Conservation (phyloP, 306 rosid genomes). For the Prinsepia uniflora region DNA sequence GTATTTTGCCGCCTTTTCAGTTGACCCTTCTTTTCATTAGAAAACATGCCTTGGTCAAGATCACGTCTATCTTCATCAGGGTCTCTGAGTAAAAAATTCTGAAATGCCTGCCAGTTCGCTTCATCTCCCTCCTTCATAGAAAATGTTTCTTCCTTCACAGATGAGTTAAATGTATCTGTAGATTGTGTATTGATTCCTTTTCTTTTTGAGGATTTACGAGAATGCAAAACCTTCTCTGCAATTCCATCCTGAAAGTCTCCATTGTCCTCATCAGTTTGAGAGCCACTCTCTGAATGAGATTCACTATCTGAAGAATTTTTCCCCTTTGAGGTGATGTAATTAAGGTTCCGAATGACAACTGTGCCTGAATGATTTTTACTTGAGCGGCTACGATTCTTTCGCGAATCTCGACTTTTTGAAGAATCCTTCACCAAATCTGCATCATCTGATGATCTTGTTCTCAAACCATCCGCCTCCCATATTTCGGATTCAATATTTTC, state of each 20-base stretch:
- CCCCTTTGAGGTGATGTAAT: slow-evolving; percentile 72
- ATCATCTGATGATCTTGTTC: slow-evolving; percentile 26
- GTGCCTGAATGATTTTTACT: slow-evolving; percentile 66
- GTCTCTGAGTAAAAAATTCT: slow-evolving; percentile 82
- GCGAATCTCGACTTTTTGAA: slow-evolving; percentile 41
- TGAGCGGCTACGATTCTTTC: slow-evolving; percentile 58
- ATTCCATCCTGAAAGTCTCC: slow-evolving; percentile 30
- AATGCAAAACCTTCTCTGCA: slow-evolving; percentile 33
- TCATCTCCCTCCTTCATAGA: slow-evolving; percentile 57
- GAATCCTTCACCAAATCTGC: slow-evolving; percentile 44
- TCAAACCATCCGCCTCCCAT: no score
- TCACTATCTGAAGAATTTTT: slow-evolving; percentile 61
- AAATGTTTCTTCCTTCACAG: slow-evolving; percentile 43
- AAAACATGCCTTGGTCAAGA: slow-evolving; percentile 58
- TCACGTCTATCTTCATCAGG: slow-evolving; percentile 63
- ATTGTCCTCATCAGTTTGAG: slow-evolving; percentile 60
- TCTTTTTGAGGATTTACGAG: slow-evolving; percentile 46
- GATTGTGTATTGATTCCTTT: slow-evolving; percentile 43
- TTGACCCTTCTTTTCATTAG: slow-evolving; percentile 43
- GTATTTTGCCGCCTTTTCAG: slow-evolving; percentile 43
- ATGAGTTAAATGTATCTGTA: slow-evolving; percentile 37
- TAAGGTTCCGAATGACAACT: slow-evolving; percentile 87
- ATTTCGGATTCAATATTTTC: slow-evolving; percentile 39
- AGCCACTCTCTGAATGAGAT: slow-evolving; percentile 56
- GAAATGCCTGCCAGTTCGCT: slow-evolving; percentile 89